These are phyloP conservation scores for Rachicladosporium sp. DNA, from an alignment of 2,329 filamentous ascomycete genomes.

Conservation along the genomic window DNA sequence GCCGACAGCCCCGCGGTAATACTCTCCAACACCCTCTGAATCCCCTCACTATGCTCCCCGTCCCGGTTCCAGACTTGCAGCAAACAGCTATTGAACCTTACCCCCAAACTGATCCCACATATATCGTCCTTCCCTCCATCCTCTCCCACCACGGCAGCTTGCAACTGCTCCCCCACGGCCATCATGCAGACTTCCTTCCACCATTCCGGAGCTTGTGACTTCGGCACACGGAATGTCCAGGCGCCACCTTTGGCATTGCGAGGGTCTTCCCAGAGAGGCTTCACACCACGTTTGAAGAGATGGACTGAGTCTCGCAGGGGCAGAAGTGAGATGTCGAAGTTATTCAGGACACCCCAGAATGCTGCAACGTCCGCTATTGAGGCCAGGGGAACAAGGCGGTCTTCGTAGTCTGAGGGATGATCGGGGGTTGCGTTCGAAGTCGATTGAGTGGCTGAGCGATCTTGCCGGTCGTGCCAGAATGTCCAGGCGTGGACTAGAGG, in stretches of 20 bases:
- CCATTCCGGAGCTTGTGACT: slow-evolving; percentile 56
- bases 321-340: slow-evolving; percentile 63
- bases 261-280: slow-evolving; percentile 75
- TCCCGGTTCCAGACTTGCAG: slow-evolving; percentile 92
- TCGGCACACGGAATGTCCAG: slow-evolving; percentile 86
- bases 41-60: slow-evolving; percentile 63
- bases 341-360: slow-evolving; percentile 46
- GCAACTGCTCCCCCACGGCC: slow-evolving; percentile 70
- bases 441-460: slow-evolving; percentile 13
- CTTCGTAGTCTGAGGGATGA: slow-evolving; percentile 27
- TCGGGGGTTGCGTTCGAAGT: too few relatives aligned
- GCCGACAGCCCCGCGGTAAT: slow-evolving; percentile 61
- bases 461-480: slow-evolving; percentile 39
- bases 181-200: slow-evolving; percentile 74
- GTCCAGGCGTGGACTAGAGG: slow-evolving; percentile 41
- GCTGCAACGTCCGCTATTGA: slow-evolving; percentile 35
- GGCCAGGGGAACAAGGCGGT: slow-evolving; percentile 34
- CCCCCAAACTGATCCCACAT: slow-evolving; percentile 76
- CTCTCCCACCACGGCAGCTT: slow-evolving; percentile 44
- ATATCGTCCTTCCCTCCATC: slow-evolving; percentile 63
- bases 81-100: slow-evolving; percentile 78
- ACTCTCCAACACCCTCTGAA: slow-evolving; percentile 59
- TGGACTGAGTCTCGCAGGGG: slow-evolving; percentile 57
- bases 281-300: slow-evolving; percentile 70
- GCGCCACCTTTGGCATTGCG: slow-evolving; percentile 76